phyloP scores from a whole-genome alignment of 1,139 yeast genomes.

The Eremothecium coryli region DNA sequence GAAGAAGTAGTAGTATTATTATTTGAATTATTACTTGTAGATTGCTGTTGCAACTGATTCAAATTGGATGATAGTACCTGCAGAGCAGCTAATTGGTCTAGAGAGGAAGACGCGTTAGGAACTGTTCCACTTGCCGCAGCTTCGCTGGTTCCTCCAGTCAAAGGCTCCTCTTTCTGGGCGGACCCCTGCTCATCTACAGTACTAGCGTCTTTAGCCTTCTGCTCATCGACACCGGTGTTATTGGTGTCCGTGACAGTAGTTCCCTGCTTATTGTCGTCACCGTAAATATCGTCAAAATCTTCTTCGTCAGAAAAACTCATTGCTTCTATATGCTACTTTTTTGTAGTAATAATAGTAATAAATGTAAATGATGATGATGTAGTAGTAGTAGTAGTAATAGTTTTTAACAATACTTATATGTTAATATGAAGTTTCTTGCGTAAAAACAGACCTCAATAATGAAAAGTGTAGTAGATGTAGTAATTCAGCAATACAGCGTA shows the following conservation, averaged over 20 bases:
- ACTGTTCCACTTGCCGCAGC: constrained; percentile 9
- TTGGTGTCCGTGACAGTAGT: constrained; percentile 13
- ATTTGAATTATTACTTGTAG: constrained; percentile 13
- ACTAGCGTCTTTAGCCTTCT: constrained; percentile 10
- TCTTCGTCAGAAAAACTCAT: constrained; percentile 59
- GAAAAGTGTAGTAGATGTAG: not conserved
- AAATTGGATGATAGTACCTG: constrained; percentile 29
- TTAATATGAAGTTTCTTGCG: constrained; percentile 3
- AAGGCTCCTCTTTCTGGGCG: constrained; percentile 5
- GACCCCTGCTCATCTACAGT: constrained; percentile 5
- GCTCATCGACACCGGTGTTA: constrained; percentile 11
- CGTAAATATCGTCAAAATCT: constrained; percentile 73
- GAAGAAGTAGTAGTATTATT: constrained; percentile 8
- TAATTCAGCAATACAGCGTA: not conserved
- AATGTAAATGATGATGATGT: constrained; percentile 2
- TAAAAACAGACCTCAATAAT: not conserved
- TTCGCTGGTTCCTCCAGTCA: constrained; percentile 9
- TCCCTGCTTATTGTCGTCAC: constrained; percentile 30
- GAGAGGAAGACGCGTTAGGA: constrained; percentile 18
- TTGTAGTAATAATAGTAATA: constrained; percentile 5
- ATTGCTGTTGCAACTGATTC: constrained; percentile 18
- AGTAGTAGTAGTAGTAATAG: constrained; percentile 1
- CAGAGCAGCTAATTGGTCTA: constrained; percentile 30
- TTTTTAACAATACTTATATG: constrained; percentile 8
- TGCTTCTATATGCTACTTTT: constrained; percentile 14